These are phyloP conservation scores for Choiromyces venosus DNA, from an alignment of 495 filamentous ascomycete species.

Conservation along the genomic window DNA sequence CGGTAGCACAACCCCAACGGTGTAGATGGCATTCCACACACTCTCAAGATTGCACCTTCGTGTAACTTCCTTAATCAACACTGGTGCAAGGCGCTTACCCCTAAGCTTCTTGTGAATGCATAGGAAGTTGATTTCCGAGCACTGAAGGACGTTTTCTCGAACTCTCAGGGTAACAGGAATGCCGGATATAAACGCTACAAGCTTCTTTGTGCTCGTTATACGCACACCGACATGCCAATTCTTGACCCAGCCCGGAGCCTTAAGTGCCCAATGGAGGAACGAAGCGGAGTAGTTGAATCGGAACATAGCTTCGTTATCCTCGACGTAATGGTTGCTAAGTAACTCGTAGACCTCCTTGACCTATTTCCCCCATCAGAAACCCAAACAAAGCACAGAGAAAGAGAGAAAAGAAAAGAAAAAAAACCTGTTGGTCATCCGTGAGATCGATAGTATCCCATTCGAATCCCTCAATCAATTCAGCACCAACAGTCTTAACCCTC, in stretches of 20 bases:
- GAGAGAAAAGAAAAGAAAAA: background rate
- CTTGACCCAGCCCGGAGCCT: constrained; percentile 89
- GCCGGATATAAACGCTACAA: constrained; percentile 92
- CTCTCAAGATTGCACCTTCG: constrained; percentile 74
- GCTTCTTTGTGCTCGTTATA: constrained; percentile 64
- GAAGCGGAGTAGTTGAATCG: constrained; percentile 86
- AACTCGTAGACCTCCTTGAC: constrained; percentile 82
- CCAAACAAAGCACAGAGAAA: constrained; percentile 5
- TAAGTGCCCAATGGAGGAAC: constrained; percentile 88
- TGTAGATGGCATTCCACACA: constrained; percentile 93
- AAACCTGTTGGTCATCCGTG: constrained; percentile 55
- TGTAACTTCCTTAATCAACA: constrained; percentile 95
- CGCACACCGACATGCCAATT: constrained; percentile 95
- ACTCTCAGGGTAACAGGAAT: constrained; percentile 78
- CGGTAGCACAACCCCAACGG: constrained; percentile 81
- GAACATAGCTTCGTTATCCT: constrained; percentile 95
- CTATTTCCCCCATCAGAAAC: constrained; percentile 44
- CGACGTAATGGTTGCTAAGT: constrained; percentile 87
- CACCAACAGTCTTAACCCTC: constrained; percentile 64
- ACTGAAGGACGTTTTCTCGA: constrained; percentile 64
- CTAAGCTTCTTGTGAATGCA: constrained; percentile 97
- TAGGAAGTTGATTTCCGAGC: constrained; percentile 94
- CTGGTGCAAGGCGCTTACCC: constrained; percentile 80
- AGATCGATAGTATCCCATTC: constrained; percentile 93
- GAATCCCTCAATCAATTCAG: constrained; percentile 64